Evolutionary conservation across 1,139 yeast genomes (phyloP).

Genomic region (Pichia sp.): DNA sequence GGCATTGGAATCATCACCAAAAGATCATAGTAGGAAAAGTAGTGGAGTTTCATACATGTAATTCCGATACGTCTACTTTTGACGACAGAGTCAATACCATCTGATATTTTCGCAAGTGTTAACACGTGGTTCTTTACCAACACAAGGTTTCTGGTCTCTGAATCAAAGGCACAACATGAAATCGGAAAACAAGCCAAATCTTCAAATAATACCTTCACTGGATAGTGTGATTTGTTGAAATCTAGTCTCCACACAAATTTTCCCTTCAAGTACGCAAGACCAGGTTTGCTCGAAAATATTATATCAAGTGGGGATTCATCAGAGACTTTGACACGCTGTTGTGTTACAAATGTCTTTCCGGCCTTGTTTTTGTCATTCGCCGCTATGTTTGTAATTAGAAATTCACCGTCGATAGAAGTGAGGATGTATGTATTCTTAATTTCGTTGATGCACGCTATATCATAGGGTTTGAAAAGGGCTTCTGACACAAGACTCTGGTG

Average conservation of each 20-base stretch:
- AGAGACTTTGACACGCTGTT: not conserved
- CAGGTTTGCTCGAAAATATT: not conserved
- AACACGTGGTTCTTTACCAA: too few relatives aligned
- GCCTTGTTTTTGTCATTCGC: not conserved
- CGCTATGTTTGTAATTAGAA: not conserved
- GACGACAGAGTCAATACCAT: too few relatives aligned
- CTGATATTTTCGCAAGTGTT: too few relatives aligned
- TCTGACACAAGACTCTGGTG: too few relatives aligned
- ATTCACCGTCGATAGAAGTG: not conserved
- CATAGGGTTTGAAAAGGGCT: not conserved
- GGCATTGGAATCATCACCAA: too few relatives aligned
- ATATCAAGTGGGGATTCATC: slow-evolving; percentile 10
- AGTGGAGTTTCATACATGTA: too few relatives aligned
- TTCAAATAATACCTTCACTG: slow-evolving; percentile 31
- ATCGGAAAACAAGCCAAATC: too few relatives aligned
- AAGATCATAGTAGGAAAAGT: too few relatives aligned
- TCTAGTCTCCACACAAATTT: slow-evolving; percentile 40
- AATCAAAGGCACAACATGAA: too few relatives aligned
- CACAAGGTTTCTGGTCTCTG: too few relatives aligned
- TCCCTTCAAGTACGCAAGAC: slow-evolving; percentile 25
- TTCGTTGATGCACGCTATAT: not conserved
- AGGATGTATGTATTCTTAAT: not conserved
- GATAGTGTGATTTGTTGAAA: slow-evolving; percentile 29
- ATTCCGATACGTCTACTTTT: too few relatives aligned
- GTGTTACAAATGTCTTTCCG: too few relatives aligned